A percentile compares a stretch with the other conserved stretches of the same genome.
These are phyloP conservation scores for Agaricus blazei DNA, from an alignment of 768 basidiomycete genomes.

Conservation along the genomic window DNA sequence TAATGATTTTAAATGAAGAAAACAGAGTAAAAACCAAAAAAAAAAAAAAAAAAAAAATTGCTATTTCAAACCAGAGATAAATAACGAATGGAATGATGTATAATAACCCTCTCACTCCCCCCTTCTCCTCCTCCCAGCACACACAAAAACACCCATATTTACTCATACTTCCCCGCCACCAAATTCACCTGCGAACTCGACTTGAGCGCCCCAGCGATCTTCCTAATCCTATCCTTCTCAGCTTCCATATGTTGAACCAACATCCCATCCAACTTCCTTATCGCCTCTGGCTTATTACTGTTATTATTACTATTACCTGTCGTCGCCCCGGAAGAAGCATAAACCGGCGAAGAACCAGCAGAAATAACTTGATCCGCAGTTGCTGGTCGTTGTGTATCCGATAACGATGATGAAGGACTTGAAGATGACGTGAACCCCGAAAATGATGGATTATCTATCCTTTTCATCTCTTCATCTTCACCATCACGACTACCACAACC, in stretches of 20 bases:
- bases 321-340: conserved; percentile 8
- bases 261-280: conserved; percentile 72
- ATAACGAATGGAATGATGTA: too few species aligned
- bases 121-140: too few species aligned
- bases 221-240: conserved; percentile 74
- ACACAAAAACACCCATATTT: too few species aligned
- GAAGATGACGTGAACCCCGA: background rate
- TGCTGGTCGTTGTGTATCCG: conserved; percentile 15
- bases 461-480: too few species aligned
- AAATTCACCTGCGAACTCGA: conserved; percentile 17
- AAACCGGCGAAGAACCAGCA: too few species aligned
- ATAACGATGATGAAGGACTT: background rate
- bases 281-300: conserved; percentile 43
- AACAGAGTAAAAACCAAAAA: too few species aligned
- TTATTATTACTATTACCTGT: conserved; percentile 7
- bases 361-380: conserved; percentile 25
- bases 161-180: background rate
- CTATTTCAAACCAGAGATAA: too few species aligned
- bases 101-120: too few species aligned
- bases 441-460: too few species aligned
- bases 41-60: too few species aligned
- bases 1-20: background rate
- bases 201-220: conserved; percentile 54
- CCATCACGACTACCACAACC: too few species aligned
- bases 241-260: conserved; percentile 77